Percentiles rank a stretch among this genome's conserved stretches.
These are phyloP conservation scores for Oleoguttula mirabilis DNA, from an alignment of 495 filamentous ascomycete species.

Conservation along the genomic window DNA sequence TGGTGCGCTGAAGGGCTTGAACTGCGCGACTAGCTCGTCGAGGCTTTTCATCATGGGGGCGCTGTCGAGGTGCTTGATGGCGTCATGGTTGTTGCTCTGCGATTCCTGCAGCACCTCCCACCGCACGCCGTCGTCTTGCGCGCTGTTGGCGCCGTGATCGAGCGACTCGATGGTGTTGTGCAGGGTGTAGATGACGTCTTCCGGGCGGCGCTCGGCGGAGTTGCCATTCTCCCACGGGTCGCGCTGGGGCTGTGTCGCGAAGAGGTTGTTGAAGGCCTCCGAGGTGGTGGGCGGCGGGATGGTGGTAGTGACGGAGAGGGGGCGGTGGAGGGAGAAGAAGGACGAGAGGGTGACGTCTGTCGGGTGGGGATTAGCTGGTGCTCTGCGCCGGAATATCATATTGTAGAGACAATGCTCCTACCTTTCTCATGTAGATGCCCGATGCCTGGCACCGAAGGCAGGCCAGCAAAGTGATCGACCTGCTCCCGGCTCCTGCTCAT, in stretches of 20 bases:
- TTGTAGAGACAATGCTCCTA: no score
- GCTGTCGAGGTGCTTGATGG: conserved; percentile 23
- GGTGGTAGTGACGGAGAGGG: conserved; percentile 73
- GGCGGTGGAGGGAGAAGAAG: conserved; percentile 93
- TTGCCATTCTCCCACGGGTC: conserved; percentile 16
- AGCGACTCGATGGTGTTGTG: conserved; percentile 59
- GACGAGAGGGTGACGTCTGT: conserved; percentile 74
- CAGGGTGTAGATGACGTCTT: conserved; percentile 69
- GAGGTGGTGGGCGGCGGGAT: conserved; percentile 60
- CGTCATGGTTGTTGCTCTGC: conserved; percentile 24
- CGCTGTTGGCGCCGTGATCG: conserved; percentile 41
- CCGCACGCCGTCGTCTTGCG: conserved; percentile 35
- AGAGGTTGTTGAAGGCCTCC: conserved; percentile 70
- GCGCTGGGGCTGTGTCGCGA: conserved; percentile 45
- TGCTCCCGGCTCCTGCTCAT: background rate
- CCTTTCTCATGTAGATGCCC: conserved; percentile 10
- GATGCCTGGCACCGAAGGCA: conserved; percentile 13
- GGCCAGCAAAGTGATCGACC: conserved; percentile 2
- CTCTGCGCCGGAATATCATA: no score
- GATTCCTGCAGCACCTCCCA: conserved; percentile 38
- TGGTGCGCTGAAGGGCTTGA: conserved; percentile 66
- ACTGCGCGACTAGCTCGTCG: conserved; percentile 45
- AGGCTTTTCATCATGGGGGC: conserved; percentile 35
- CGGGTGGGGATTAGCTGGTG: background rate
- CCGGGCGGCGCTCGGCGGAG: conserved; percentile 22